Evolutionary conservation across 257 asterid genomes (phyloP).

Genomic region (Capsicum rhomboideum): DNA sequence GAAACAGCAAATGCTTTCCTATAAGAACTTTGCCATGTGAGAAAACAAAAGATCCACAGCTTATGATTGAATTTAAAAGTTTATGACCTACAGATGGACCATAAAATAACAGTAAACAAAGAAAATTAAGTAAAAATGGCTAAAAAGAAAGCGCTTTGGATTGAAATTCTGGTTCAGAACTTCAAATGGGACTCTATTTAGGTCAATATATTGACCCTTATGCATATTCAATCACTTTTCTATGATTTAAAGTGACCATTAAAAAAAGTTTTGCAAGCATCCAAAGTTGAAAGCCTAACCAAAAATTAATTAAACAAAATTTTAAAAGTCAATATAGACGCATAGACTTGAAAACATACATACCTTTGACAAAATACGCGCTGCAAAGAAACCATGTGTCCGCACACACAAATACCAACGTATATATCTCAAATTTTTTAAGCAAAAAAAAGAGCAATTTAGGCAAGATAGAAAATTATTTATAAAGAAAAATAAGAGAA

Average conservation of each 20-base stretch:
- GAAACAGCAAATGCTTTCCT: neutral
- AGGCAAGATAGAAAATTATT: neutral
- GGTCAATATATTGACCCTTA: neutral
- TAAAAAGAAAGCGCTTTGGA: neutral
- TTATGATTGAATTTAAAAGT: neutral
- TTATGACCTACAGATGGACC: neutral
- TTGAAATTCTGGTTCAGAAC: constrained; percentile 6
- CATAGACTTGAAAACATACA: neutral
- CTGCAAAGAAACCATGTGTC: neutral
- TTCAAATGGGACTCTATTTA: constrained; percentile 6
- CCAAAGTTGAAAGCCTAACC: neutral
- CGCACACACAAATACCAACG: neutral
- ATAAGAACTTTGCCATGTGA: neutral
- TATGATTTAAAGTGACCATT: neutral
- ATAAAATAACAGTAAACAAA: neutral
- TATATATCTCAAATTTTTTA: neutral
- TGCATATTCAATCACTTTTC: neutral
- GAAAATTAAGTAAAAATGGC: neutral
- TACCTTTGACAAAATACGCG: neutral
- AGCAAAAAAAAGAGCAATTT: neutral
- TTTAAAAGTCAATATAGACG: neutral
- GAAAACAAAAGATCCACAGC: neutral
- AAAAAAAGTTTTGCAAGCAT: neutral
- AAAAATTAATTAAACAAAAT: neutral
- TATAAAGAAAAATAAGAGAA: neutral